These are phyloP conservation scores for Vitis amurensis DNA, from an alignment of 164 flowering plant genomes.

Conservation along the genomic window DNA sequence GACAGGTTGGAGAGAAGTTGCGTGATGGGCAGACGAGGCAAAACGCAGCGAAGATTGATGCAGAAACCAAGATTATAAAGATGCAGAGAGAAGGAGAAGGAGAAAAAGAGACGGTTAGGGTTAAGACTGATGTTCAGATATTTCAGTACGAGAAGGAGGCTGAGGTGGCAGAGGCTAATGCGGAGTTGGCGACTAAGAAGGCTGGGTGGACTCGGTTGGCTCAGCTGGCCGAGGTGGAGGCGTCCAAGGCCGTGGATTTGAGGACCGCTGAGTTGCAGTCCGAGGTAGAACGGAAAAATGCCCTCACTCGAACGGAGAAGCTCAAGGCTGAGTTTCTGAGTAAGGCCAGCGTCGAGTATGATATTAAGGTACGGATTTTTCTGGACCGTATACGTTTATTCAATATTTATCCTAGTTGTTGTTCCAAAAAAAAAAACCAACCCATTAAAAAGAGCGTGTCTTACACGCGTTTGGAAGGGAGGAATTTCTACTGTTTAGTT, in stretches of 20 bases:
- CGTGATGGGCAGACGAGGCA: slow-evolving; percentile 31
- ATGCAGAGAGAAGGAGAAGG: slow-evolving; percentile 40
- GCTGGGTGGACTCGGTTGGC: slow-evolving; percentile 28
- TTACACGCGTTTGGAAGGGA: too few species aligned
- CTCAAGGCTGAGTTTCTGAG: slow-evolving; percentile 41
- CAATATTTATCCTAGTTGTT: too few species aligned
- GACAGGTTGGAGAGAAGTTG: slow-evolving; percentile 31
- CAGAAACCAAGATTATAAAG: slow-evolving; percentile 30
- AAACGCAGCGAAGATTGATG: slow-evolving; percentile 41
- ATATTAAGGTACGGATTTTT: slow-evolving; percentile 27
- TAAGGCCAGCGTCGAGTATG: slow-evolving; percentile 47
- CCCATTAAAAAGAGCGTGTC: too few species aligned
- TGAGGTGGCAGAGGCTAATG: slow-evolving; percentile 34
- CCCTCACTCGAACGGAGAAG: slow-evolving; percentile 31
- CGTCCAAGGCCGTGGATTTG: slow-evolving; percentile 37
- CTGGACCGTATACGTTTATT: too few species aligned
- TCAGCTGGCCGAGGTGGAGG: slow-evolving; percentile 40
- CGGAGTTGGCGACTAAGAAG: slow-evolving; percentile 32
- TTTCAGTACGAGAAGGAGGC: slow-evolving; percentile 40
- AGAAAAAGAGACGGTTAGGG: slow-evolving; percentile 35
- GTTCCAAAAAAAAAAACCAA: too few species aligned
- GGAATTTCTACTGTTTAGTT: too few species aligned
- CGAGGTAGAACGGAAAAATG: slow-evolving; percentile 43
- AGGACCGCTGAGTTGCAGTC: slow-evolving; percentile 44
- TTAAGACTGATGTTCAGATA: slow-evolving; percentile 33